Evolutionary conservation across 345 rosid species (phyloP).

Genomic region (Rhodamnia rubescens): DNA sequence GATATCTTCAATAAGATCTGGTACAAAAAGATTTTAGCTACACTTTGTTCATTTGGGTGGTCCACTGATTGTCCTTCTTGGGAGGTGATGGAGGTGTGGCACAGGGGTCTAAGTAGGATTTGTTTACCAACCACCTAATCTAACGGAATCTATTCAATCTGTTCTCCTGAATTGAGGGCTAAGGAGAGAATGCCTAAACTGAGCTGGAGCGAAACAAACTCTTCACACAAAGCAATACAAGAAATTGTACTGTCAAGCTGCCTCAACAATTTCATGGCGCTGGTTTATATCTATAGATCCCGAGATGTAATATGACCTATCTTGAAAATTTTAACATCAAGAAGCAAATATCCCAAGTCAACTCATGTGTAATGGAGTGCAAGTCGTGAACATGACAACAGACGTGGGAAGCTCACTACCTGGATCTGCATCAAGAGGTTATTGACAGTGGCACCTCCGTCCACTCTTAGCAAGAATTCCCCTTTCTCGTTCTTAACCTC

Average conservation of each 20-base stretch:
- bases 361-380: neutral
- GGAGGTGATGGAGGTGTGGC: neutral
- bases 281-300: neutral
- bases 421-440: slow-evolving; percentile 92
- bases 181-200: neutral
- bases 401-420: slow-evolving; percentile 20
- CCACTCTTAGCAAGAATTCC: slow-evolving; percentile 79
- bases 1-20: neutral
- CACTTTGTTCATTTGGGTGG: neutral
- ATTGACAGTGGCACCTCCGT: slow-evolving; percentile 95
- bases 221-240: neutral
- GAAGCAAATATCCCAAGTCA: neutral
- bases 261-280: neutral
- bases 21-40: neutral
- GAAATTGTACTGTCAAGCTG: neutral
- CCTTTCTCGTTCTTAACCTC: slow-evolving; percentile 20
- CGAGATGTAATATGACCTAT: neutral
- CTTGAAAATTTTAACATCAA: neutral
- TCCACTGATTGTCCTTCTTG: neutral
- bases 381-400: neutral
- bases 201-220: neutral
- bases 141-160: neutral
- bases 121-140: neutral
- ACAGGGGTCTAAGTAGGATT: neutral
- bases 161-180: neutral